These are phyloP conservation scores for Monosporascus sp. DNA, from an alignment of 2,329 filamentous ascomycete genomes.

Conservation along the genomic window DNA sequence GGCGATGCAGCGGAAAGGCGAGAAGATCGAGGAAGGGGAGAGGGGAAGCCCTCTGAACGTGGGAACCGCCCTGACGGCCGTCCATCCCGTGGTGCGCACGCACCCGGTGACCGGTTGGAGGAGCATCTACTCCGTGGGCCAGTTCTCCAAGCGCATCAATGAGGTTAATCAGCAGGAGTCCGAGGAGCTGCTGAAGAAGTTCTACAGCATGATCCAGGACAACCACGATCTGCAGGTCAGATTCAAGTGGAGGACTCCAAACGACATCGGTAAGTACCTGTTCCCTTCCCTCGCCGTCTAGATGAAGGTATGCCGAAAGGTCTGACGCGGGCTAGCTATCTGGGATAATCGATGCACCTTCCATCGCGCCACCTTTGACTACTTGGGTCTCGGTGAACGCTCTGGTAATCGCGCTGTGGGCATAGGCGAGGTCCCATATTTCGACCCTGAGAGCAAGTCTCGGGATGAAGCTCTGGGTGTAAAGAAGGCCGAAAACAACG, in stretches of 20 bases:
- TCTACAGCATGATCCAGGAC: conserved; percentile 35
- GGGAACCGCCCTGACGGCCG: conserved; percentile 39
- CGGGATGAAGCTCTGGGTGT: background rate
- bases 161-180: conserved; percentile 38
- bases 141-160: conserved; percentile 38
- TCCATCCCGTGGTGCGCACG: conserved; percentile 53
- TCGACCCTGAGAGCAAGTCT: conserved; percentile 33
- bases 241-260: conserved; percentile 39
- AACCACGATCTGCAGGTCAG: conserved; percentile 47
- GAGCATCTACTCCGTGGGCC: conserved; percentile 37
- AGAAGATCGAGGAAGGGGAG: conserved; percentile 27
- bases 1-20: conserved; percentile 18
- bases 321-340: conserved; percentile 34
- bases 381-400: conserved; percentile 44
- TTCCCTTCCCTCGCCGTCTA: background rate
- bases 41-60: conserved; percentile 39
- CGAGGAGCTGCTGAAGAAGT: conserved; percentile 34
- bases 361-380: conserved; percentile 56
- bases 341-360: conserved; percentile 58
- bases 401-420: conserved; percentile 48
- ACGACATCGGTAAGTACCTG: conserved; percentile 33
- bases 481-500: too few relatives aligned
- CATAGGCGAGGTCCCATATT: conserved; percentile 49
- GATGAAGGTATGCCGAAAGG: background rate
- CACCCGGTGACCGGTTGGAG: conserved; percentile 61